phyloP scores from a whole-genome alignment of 2,329 filamentous ascomycete genomes.

The Pseudogymnoascus sp. region DNA sequence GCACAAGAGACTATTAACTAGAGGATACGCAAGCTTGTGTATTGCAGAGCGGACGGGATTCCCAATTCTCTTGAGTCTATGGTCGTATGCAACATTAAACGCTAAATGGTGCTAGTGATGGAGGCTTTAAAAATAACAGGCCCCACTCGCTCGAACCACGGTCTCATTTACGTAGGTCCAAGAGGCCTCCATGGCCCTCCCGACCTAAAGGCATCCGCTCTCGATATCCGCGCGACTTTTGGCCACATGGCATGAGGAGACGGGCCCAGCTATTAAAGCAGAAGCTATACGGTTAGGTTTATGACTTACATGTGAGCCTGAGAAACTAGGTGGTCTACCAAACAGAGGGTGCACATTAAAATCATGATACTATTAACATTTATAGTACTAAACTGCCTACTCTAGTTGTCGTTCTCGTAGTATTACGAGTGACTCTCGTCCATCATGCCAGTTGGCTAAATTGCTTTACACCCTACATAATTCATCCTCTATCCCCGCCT shows the following conservation, averaged over 20 bases:
- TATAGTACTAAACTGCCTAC: neutral
- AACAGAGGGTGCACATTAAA: neutral
- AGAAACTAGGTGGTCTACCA: neutral
- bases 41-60: no score
- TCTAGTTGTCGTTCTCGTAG: neutral
- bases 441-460: neutral
- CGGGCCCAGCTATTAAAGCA: conserved; percentile 13
- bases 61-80: no score
- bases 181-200: no score
- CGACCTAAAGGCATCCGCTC: no score
- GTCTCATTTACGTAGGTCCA: no score
- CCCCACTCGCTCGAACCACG: no score
- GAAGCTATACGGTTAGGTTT: conserved; percentile 13
- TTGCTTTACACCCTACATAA: neutral
- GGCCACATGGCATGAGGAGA: conserved; percentile 4
- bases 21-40: no score
- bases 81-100: no score
- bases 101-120: no score
- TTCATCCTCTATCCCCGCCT: neutral
- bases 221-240: no score
- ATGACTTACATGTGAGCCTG: conserved; percentile 5
- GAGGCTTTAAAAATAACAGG: no score
- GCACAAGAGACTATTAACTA: no score
- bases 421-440: neutral
- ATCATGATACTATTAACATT: neutral